A percentile compares a stretch with the other conserved stretches of the same genome.
phyloP scores from a whole-genome alignment of 805 yeast genomes.

The Metschnikowia lochheadii region DNA sequence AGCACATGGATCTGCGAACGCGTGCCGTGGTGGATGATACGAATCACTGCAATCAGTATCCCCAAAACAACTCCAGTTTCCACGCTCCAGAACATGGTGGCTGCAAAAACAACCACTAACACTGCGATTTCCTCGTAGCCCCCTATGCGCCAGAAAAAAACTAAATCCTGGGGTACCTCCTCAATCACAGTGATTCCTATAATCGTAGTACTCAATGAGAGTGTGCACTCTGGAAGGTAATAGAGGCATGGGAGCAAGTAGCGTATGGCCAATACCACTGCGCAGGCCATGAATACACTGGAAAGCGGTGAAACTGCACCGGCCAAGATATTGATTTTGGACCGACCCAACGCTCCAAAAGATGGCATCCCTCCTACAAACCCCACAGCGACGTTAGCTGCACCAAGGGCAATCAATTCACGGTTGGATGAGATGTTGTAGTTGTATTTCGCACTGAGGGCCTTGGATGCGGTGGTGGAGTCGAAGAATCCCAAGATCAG shows the following conservation, averaged over 20 bases:
- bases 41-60: constrained; percentile 29
- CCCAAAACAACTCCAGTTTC: constrained; percentile 38
- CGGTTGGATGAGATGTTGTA: constrained; percentile 31
- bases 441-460: constrained; percentile 29
- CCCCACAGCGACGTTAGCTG: constrained; percentile 25
- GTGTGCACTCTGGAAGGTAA: constrained; percentile 32
- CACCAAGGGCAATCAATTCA: constrained; percentile 32
- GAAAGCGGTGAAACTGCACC: constrained; percentile 51
- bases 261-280: constrained; percentile 22
- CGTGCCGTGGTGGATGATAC: constrained; percentile 38
- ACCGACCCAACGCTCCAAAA: constrained; percentile 35
- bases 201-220: constrained; percentile 32
- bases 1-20: constrained; percentile 42
- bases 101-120: constrained; percentile 20
- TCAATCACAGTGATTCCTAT: constrained; percentile 50
- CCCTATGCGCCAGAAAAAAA: constrained; percentile 20
- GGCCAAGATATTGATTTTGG: constrained; percentile 24
- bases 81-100: constrained; percentile 35
- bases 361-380: constrained; percentile 33
- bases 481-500: constrained; percentile 33
- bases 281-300: constrained; percentile 30
- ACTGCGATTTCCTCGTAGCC: constrained; percentile 24
- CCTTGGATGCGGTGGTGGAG: constrained; percentile 33
- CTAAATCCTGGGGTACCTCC: constrained; percentile 45
- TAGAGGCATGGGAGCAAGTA: constrained; percentile 24